phyloP scores from a whole-genome alignment of 768 basidiomycete genomes.

The Punctularia strigosozonata region DNA sequence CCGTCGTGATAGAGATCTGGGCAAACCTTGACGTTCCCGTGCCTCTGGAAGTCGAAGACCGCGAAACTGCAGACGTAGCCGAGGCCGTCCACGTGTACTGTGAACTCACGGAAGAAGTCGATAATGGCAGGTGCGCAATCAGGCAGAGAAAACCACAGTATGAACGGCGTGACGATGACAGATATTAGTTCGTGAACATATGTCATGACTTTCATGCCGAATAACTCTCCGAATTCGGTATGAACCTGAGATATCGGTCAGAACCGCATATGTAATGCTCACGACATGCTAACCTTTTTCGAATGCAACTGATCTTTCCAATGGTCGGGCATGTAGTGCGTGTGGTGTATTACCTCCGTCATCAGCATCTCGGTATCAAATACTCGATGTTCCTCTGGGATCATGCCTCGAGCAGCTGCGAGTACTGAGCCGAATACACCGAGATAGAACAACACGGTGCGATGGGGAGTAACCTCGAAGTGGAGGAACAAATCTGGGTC shows the following conservation, averaged over 20 bases:
- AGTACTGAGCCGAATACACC: conserved; percentile 80
- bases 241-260: conserved; percentile 48
- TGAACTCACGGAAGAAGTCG: conserved; percentile 98
- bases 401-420: conserved; percentile 88
- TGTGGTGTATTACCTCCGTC: conserved; percentile 85
- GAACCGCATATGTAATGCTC: conserved; percentile 1
- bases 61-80: conserved; percentile 98
- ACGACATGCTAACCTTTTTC: conserved; percentile 46
- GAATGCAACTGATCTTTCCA: conserved; percentile 89
- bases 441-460: conserved; percentile 90
- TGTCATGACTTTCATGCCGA: conserved; percentile 83
- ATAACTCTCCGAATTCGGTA: conserved; percentile 82
- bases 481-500: conserved; percentile 91
- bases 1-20: not conserved
- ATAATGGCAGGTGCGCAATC: conserved; percentile 82
- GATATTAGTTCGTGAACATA: conserved; percentile 85
- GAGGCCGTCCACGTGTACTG: conserved; percentile 90
- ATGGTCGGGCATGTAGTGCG: conserved; percentile 90
- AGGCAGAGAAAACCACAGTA: conserved; percentile 89
- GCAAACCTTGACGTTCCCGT: conserved; percentile 80
- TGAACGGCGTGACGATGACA: conserved; percentile 87
- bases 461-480: conserved; percentile 89
- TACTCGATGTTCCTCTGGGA: conserved; percentile 86
- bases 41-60: conserved; percentile 93
- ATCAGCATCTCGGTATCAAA: conserved; percentile 92